These are phyloP conservation scores for Candida sanyiensis DNA, from an alignment of 805 yeast species.

Conservation along the genomic window DNA sequence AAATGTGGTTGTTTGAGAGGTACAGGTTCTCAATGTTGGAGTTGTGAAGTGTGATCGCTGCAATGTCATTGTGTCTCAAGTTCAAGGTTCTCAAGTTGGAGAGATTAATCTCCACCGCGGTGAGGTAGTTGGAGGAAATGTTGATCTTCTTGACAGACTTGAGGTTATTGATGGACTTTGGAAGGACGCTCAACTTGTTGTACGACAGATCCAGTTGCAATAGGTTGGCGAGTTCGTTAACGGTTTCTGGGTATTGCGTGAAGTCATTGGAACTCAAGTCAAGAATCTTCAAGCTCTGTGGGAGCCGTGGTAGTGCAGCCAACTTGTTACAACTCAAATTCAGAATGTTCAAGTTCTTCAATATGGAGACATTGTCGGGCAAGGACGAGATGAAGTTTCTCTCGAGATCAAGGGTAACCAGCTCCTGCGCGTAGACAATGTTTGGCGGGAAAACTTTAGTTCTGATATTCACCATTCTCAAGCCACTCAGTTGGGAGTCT, in stretches of 20 bases:
- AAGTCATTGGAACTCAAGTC: conserved; percentile 79
- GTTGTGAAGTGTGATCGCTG: conserved; percentile 40
- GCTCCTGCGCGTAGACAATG: conserved; percentile 60
- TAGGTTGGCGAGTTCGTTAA: conserved; percentile 54
- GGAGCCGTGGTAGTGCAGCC: conserved; percentile 51
- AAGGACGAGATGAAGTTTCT: conserved; percentile 68
- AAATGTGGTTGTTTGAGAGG: conserved; percentile 69
- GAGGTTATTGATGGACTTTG: conserved; percentile 55
- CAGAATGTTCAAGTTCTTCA: conserved; percentile 50
- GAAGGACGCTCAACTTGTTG: conserved; percentile 59
- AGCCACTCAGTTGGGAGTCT: conserved; percentile 61
- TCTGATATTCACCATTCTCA: conserved; percentile 68
- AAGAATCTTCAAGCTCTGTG: conserved; percentile 49
- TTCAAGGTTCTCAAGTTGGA: conserved; percentile 63
- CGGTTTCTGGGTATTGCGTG: conserved; percentile 54
- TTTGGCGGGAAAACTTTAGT: conserved; percentile 70
- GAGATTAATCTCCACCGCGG: conserved; percentile 36
- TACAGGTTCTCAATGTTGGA: conserved; percentile 59
- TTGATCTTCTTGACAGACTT: conserved; percentile 61
- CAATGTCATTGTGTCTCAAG: conserved; percentile 60
- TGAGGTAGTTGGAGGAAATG: conserved; percentile 65
- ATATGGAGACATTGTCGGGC: conserved; percentile 49
- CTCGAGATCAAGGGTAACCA: conserved; percentile 66
- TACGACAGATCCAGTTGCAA: conserved; percentile 74
- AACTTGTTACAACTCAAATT: conserved; percentile 75